Percentiles rank a stretch among this genome's conserved stretches.
Conservation (phyloP, 2,329 filamentous ascomycete species). For the Fusarium goolgardi region DNA sequence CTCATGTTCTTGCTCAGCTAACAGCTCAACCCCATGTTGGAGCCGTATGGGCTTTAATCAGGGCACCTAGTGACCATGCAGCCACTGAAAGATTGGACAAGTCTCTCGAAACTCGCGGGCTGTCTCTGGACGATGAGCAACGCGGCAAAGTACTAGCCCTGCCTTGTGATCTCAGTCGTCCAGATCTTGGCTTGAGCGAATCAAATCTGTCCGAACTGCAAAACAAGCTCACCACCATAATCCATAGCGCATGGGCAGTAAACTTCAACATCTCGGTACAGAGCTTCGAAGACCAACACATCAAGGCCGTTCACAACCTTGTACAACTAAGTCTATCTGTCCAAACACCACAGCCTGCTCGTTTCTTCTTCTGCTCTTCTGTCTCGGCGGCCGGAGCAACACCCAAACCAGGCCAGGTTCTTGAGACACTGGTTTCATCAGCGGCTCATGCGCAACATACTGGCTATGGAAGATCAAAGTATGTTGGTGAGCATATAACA, state of each 20-base stretch:
- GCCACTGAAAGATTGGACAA: slow-evolving; percentile 26
- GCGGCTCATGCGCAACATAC: slow-evolving; percentile 55
- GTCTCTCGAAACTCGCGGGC: slow-evolving; percentile 25
- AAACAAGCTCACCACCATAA: slow-evolving; percentile 54
- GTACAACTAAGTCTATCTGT: slow-evolving; percentile 53
- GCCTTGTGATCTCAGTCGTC: slow-evolving; percentile 36
- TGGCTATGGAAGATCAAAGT: slow-evolving; percentile 58
- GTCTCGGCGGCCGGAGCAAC: slow-evolving; percentile 51
- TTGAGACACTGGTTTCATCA: slow-evolving; percentile 51
- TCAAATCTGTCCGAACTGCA: slow-evolving; percentile 48
- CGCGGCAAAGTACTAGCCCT: slow-evolving; percentile 39
- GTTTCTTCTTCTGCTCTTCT: slow-evolving; percentile 64
- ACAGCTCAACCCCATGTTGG: slow-evolving; percentile 68
- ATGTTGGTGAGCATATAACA: slow-evolving; percentile 55
- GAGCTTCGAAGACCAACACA: slow-evolving; percentile 62
- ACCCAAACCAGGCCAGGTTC: slow-evolving; percentile 50
- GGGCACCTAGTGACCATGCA: slow-evolving; percentile 17
- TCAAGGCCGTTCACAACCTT: slow-evolving; percentile 59
- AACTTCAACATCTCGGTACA: slow-evolving; percentile 65
- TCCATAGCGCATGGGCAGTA: slow-evolving; percentile 66
- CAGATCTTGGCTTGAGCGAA: slow-evolving; percentile 32
- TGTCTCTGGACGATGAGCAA: slow-evolving; percentile 35
- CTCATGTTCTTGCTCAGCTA: slow-evolving; percentile 68
- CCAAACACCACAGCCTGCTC: slow-evolving; percentile 13
- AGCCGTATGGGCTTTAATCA: slow-evolving; percentile 54